A percentile compares a stretch with the other conserved stretches of the same genome.
These are phyloP conservation scores for Aspergillus funiculosus DNA, from an alignment of 495 filamentous ascomycete species.

Conservation along the genomic window DNA sequence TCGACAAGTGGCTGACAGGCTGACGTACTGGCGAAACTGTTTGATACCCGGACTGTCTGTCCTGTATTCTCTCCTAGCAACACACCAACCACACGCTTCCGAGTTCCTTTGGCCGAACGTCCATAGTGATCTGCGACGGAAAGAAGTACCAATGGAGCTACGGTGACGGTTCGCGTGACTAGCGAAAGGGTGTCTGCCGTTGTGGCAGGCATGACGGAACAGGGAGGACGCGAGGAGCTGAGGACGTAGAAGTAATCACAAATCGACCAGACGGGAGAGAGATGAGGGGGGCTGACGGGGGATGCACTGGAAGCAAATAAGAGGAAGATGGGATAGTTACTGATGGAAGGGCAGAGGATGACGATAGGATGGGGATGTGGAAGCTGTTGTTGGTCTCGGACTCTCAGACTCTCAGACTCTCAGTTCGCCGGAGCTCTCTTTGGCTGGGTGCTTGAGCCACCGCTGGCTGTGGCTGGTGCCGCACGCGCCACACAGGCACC, in stretches of 20 bases:
- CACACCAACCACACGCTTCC: conserved; percentile 94
- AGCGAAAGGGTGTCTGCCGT: conserved; percentile 91
- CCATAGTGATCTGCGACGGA: conserved; percentile 98
- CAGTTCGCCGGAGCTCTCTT: too few relatives aligned
- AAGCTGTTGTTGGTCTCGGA: conserved; percentile 15
- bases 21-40: conserved; percentile 96
- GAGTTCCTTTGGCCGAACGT: conserved; percentile 79
- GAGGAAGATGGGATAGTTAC: conserved; percentile 2
- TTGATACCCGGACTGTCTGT: conserved; percentile 91
- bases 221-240: conserved; percentile 13
- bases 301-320: background rate
- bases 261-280: conserved; percentile 2
- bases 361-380: conserved; percentile 11
- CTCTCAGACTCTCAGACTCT: too few relatives aligned
- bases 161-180: conserved; percentile 87
- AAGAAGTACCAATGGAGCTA: conserved; percentile 95
- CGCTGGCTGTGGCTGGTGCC: conserved; percentile 8
- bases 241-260: conserved; percentile 3
- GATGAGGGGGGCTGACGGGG: background rate
- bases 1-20: conserved; percentile 15
- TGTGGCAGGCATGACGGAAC: conserved; percentile 83
- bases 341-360: conserved; percentile 1
- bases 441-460: conserved; percentile 16
- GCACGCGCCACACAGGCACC: conserved; percentile 7
- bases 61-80: conserved; percentile 93